Conservation (phyloP, 208 protist species). For the Leishmania guyanensis region DNA sequence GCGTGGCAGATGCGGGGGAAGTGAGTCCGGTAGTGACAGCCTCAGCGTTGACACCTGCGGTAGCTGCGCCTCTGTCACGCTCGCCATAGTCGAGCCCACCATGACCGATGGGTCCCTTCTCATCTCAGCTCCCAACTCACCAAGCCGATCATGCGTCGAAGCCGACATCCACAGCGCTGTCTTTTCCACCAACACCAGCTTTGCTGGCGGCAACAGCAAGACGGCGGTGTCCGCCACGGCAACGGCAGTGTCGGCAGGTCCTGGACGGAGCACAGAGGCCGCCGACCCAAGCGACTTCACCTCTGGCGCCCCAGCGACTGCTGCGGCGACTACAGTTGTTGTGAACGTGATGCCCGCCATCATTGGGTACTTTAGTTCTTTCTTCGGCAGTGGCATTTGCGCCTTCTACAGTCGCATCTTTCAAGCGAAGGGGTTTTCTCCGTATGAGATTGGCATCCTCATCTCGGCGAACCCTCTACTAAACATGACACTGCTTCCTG, state of each 20-base stretch:
- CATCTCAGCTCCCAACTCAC: slow-evolving; percentile 1
- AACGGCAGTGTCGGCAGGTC: background rate
- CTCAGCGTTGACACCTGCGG: background rate
- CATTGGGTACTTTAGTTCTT: slow-evolving; percentile 49
- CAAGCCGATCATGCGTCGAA: slow-evolving; percentile 8
- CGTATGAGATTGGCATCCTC: slow-evolving; percentile 41
- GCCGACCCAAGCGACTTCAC: background rate
- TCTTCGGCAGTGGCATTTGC: slow-evolving; percentile 39
- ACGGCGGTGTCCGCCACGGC: background rate
- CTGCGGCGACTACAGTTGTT: background rate
- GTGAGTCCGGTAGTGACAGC: background rate
- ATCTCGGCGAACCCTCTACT: slow-evolving; percentile 32
- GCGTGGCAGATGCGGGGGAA: background rate
- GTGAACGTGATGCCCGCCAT: slow-evolving; percentile 19
- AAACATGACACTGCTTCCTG: slow-evolving; percentile 42
- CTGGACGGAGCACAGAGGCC: background rate
- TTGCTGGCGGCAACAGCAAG: slow-evolving; percentile 6
- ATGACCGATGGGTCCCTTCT: slow-evolving; percentile 5
- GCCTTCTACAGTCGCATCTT: slow-evolving; percentile 49
- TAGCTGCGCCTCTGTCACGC: background rate
- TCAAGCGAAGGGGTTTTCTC: slow-evolving; percentile 36
- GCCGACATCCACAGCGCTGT: slow-evolving; percentile 11
- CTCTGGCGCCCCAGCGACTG: background rate
- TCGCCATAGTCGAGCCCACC: slow-evolving; percentile 11
- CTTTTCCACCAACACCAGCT: slow-evolving; percentile 14